Evolutionary conservation across 768 basidiomycete genomes (phyloP), one percentile per base, ranked within the genome.

Genomic region (Rhizopogon rudus): DNA sequence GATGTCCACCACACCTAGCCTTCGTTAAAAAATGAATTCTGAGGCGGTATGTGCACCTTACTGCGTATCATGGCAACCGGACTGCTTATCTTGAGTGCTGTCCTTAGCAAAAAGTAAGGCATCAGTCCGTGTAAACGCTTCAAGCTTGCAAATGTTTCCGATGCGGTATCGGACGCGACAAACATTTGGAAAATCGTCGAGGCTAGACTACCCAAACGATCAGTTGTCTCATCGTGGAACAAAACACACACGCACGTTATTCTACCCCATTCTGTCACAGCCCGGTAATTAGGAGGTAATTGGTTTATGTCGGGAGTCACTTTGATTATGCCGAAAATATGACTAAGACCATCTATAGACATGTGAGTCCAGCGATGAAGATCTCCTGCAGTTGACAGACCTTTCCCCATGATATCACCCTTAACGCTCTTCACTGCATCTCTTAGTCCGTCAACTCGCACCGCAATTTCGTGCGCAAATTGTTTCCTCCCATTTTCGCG

Each of bases 61-160:
- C 90, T 86, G 68, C 97, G 83, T 64, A 98, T 94, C 97, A 98
- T 98, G 29, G 83, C 81, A 57, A 99, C 87, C 2, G 97, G 97
- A 71, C 98, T 99, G 54, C 91, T 94, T 61, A 99, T 91, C 67
- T 82, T 88, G 57, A 99, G 73, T 12, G 93, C 88, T 7, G 92
- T 81, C 69, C 93, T 98, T 59, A 99, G 82, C 77, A 98, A 85
- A 64, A 98, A 92, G 69, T 99, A 99, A 5, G 97, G 97, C 92
- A 98, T 97, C 51, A 96, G 73, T 1, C 94, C 93, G 66, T 99
- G 97, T 42, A 97, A 82, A 46, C 95, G 81, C 74, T 98, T 98
- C 57, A 99, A 72, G 55, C 84, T 81, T 13, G 91, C 78, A 62
- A 98, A 88, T 5, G 87, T 88, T 61, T 96, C 91, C 5, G 93